Evolutionary conservation across 805 yeast genomes (phyloP), one percentile per base, ranked within the genome.

Genomic region (Hanseniaspora pseudoguilliermondii): DNA sequence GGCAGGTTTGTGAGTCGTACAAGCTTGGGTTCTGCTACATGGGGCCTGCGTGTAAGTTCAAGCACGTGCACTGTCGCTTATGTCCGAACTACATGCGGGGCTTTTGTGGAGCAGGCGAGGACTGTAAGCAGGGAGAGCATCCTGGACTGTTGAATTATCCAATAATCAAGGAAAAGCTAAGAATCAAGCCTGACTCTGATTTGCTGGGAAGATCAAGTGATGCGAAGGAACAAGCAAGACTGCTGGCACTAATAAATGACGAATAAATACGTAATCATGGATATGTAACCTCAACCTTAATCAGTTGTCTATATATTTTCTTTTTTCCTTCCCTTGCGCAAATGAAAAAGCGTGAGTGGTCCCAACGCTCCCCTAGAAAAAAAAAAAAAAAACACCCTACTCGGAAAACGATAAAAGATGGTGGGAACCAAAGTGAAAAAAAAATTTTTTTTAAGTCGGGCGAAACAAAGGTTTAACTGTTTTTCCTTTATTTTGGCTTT

Each of bases 1-100:
- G 39, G 18, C 95, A 96, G 0, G 86, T 83, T 58, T 93, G 98
- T 65, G 77, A 76, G 53, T 83, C 84, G 63, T 93, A 90, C 66
- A 83, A 83, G 50, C 74, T 78, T 62, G 98, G 98, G 0, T 93
- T 88, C 66, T 93, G 98, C 71, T 85, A 87, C 11, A 85, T 83
- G 61, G 98, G 98, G 0, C 95, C 96, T 10, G 74, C 75, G 25
- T 93, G 98, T 69, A 75, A 79, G 13, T 82, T 81, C 61, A 77
- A 95, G 61, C 99, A 93, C 65, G 77, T 86, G 8, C 52, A 89
- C 58, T 82, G 82, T 62, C 76, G 78, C 8, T 65, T 86, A 57
- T 93, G 99, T 70, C 90, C 84, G 18, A 71, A 82, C 54, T 93
- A 80, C 68, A 66, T 93, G 54, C 81, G 90, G 0, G 98, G 99